Conservation (phyloP, 2,329 filamentous ascomycete genomes). For the Aulographum hederae region DNA sequence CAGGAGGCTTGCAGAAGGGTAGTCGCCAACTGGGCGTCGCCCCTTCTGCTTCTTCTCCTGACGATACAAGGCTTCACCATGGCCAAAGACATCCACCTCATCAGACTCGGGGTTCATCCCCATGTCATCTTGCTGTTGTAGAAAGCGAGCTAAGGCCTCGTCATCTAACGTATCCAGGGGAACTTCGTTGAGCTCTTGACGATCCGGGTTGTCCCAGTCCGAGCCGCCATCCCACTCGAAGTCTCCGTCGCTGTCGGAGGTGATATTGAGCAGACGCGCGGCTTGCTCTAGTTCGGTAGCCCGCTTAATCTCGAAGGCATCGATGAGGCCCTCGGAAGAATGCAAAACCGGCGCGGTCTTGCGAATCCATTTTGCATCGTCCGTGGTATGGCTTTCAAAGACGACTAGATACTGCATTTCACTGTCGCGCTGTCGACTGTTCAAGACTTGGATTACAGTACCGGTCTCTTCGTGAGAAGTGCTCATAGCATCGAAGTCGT, state of each 20-base stretch:
- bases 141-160: slow-evolving; percentile 40
- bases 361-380: neutral
- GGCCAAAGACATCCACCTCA: slow-evolving; percentile 39
- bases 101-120: slow-evolving; percentile 42
- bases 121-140: slow-evolving; percentile 44
- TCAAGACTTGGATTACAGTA: neutral
- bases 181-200: slow-evolving; percentile 19
- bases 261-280: slow-evolving; percentile 6
- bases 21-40: neutral
- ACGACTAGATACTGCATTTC: neutral
- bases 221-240: slow-evolving; percentile 16
- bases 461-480: slow-evolving; percentile 20
- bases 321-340: slow-evolving; percentile 10
- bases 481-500: slow-evolving; percentile 29
- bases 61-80: slow-evolving; percentile 7
- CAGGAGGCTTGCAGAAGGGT: slow-evolving; percentile 27
- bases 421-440: neutral
- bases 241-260: slow-evolving; percentile 4
- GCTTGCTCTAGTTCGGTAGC: slow-evolving; percentile 5
- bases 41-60: slow-evolving; percentile 1
- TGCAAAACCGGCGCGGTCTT: slow-evolving; percentile 9
- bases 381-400: neutral
- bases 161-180: slow-evolving; percentile 34
- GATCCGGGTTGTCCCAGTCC: slow-evolving; percentile 19
- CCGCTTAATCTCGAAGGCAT: slow-evolving; percentile 10